These are phyloP conservation scores for Colletotrichum lini DNA, from an alignment of 2,329 filamentous ascomycete species.

Conservation along the genomic window DNA sequence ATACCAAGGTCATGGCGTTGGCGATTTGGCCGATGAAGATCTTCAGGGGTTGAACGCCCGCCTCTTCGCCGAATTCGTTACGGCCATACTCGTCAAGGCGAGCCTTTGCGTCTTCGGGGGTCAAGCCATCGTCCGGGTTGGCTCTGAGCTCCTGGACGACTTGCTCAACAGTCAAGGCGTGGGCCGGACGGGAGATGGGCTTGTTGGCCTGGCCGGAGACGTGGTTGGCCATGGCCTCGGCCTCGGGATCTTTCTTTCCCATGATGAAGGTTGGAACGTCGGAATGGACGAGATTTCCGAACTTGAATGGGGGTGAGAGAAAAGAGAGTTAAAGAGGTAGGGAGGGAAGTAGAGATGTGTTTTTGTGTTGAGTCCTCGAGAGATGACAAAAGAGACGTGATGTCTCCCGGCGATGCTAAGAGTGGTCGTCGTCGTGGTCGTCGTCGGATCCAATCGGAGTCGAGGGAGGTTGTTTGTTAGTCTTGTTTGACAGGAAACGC, in stretches of 20 bases:
- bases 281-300: too few relatives aligned
- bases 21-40: constrained; percentile 77
- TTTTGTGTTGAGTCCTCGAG: background rate
- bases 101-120: constrained; percentile 64
- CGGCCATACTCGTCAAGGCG: constrained; percentile 71
- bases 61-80: constrained; percentile 74
- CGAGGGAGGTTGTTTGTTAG: background rate
- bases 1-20: constrained; percentile 78
- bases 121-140: constrained; percentile 71
- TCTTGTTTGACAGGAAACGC: constrained; percentile 1
- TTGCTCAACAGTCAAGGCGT: constrained; percentile 69
- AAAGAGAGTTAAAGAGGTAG: background rate
- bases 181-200: constrained; percentile 73
- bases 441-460: constrained; percentile 21
- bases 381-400: background rate
- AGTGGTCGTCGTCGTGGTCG: too few relatives aligned
- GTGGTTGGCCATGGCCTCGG: constrained; percentile 47
- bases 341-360: background rate
- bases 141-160: constrained; percentile 69
- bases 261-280: constrained; percentile 42
- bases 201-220: constrained; percentile 60
- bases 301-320: background rate
- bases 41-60: constrained; percentile 72
- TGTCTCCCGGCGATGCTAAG: constrained; percentile 23
- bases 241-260: constrained; percentile 44